These are phyloP conservation scores for Wickerhamomyces sydowiorum DNA, from an alignment of 805 yeast species.

Conservation along the genomic window DNA sequence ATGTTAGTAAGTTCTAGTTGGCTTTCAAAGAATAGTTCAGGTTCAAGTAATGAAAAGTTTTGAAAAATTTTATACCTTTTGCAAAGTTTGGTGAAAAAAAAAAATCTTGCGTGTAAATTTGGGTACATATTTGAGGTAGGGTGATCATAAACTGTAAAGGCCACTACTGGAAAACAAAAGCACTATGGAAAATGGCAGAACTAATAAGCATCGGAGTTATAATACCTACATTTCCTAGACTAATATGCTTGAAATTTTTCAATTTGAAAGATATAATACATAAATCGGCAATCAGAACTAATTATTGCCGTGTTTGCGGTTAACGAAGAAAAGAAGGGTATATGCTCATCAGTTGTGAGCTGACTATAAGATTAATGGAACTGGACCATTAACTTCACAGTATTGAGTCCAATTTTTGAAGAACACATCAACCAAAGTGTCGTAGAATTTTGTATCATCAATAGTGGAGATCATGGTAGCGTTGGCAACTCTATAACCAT, in stretches of 20 bases:
- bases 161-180: too few species aligned
- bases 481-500: constrained; percentile 28
- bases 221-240: too few species aligned
- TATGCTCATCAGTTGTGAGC: too few species aligned
- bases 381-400: constrained; percentile 22
- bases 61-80: constrained; percentile 8
- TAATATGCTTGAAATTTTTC: too few species aligned
- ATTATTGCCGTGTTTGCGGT: too few species aligned
- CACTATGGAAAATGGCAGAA: too few species aligned
- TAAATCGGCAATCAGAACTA: too few species aligned
- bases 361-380: constrained; percentile 6
- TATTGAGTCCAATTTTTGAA: constrained; percentile 33
- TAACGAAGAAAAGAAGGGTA: too few species aligned
- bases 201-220: too few species aligned
- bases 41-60: constrained; percentile 9
- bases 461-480: constrained; percentile 30
- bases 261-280: too few species aligned
- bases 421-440: constrained; percentile 25
- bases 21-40: constrained; percentile 4
- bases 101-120: not conserved
- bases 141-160: too few species aligned
- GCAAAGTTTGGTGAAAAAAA: not conserved
- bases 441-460: constrained; percentile 27
- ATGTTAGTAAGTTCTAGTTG: constrained; percentile 18
- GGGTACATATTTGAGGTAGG: not conserved